These are phyloP conservation scores for Schizosaccharomyces versatilis DNA, from an alignment of 1,139 yeast genomes.

Conservation along the genomic window DNA sequence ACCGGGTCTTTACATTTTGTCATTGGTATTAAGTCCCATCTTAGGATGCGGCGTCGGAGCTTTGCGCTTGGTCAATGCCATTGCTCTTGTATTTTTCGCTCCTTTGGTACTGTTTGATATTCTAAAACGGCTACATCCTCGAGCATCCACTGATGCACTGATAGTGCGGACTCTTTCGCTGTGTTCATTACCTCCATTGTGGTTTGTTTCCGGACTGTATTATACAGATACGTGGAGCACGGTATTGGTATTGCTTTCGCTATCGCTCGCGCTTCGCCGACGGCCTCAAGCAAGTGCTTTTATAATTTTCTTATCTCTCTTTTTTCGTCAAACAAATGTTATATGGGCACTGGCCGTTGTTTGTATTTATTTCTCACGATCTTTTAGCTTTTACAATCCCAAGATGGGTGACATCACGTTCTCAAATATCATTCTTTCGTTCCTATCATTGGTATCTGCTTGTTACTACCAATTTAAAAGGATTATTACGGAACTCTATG, in stretches of 20 bases:
- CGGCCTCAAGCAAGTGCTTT: constrained; percentile 4
- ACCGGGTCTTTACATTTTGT: constrained; percentile 50
- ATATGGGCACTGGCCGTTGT: constrained; percentile 56
- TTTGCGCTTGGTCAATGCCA: background rate
- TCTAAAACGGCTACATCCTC: background rate
- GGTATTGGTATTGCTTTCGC: constrained; percentile 34
- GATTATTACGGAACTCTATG: constrained; percentile 4
- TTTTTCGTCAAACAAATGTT: constrained; percentile 77
- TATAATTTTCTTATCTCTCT: constrained; percentile 20
- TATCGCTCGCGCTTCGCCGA: constrained; percentile 17
- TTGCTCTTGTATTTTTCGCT: background rate
- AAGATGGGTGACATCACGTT: background rate
- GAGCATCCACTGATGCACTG: background rate
- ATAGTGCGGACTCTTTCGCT: background rate
- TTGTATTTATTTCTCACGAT: constrained; percentile 13
- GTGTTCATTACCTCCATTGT: constrained; percentile 42
- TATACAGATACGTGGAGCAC: constrained; percentile 93
- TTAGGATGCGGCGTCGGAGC: background rate
- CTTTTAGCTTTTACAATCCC: constrained; percentile 3
- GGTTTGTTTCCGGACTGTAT: constrained; percentile 51
- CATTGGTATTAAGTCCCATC: background rate
- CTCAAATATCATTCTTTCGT: background rate
- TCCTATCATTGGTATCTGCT: background rate
- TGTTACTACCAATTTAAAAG: background rate
- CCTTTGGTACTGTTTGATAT: background rate